Evolutionary conservation across 2,329 filamentous ascomycete genomes (phyloP), one percentile per base, ranked within the genome.

Genomic region (Venturia asperata): DNA sequence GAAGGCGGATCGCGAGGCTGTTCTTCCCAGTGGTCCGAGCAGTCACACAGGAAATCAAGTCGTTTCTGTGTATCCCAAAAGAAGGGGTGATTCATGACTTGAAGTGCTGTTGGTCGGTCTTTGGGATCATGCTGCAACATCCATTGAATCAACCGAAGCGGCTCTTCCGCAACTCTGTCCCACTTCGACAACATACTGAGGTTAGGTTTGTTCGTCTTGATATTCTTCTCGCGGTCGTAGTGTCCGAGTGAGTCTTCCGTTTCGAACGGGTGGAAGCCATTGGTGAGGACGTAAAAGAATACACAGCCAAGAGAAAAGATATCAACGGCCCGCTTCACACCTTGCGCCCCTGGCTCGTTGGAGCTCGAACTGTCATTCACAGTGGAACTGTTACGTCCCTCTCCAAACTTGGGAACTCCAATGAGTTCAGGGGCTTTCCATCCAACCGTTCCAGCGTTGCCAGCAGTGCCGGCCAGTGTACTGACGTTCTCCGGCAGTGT

Each of bases 271-370:
- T 99, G 94, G 1, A 84, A 85, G 19, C 94, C 94, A 68, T 92
- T 90, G 1, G 93, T 97, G 67, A 99, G 82, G n/a, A 97, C 92
- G 74, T 97, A 99, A 78, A 92, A 97, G 80, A 97, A 99, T n/a
- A 99, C 92, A 64, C 96, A 88, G 1, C 94, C 94, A 43, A 99
- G 83, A 0, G 92, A 96, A 78, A 99, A 99, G 34, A 99, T 96
- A 73, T 99, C 94, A 67, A 97, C 97, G 10, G 94, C 91, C 58
- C 94, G 88, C 58, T 96, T 99, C 7, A 95, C 93, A 63, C 94
- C 89, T 34, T 85, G 80, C 49, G 79, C 80, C 10, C 83, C 80
- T 5, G 24, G 21, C 21, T 52, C 66, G 65, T 77, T 75, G 5
- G 71, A 74, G 0, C 74, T 76, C 0, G 77, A 77, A 56, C 77